These are phyloP conservation scores for Vanderwaltozyma yarrowii DNA, from an alignment of 805 yeast species.

Conservation along the genomic window DNA sequence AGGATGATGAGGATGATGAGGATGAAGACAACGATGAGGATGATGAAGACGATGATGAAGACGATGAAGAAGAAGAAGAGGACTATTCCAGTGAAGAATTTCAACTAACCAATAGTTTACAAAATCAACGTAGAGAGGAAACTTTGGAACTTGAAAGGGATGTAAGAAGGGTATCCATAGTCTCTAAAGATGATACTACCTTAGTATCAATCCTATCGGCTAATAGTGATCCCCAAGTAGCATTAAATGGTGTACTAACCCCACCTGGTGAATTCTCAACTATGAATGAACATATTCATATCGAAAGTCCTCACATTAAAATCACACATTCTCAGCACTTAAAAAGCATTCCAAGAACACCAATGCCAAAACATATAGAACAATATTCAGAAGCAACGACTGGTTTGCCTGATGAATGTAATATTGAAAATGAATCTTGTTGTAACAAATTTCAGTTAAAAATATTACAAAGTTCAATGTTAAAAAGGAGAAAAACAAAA, in stretches of 20 bases:
- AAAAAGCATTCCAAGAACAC: constrained; percentile 12
- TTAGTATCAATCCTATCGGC: neutral
- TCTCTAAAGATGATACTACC: neutral
- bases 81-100: constrained; percentile 1
- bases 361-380: constrained; percentile 8
- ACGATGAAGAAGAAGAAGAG: constrained; percentile 4
- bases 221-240: neutral
- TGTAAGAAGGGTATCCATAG: constrained; percentile 1
- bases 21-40: constrained; percentile 5
- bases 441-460: constrained; percentile 11
- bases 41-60: constrained; percentile 5
- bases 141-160: constrained; percentile 1
- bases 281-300: constrained; percentile 5
- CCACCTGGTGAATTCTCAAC: neutral
- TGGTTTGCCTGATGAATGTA: neutral
- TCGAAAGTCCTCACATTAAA: constrained; percentile 7
- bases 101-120: neutral
- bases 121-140: neutral
- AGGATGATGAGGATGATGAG: constrained; percentile 5
- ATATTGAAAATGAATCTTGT: no score
- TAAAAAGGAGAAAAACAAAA: constrained; percentile 17
- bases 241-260: neutral
- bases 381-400: neutral
- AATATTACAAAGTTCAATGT: constrained; percentile 21
- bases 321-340: constrained; percentile 2